Base-by-base conservation (phyloP, 148 eudicot genomes). In the Suaeda aralocaspica region DNA sequence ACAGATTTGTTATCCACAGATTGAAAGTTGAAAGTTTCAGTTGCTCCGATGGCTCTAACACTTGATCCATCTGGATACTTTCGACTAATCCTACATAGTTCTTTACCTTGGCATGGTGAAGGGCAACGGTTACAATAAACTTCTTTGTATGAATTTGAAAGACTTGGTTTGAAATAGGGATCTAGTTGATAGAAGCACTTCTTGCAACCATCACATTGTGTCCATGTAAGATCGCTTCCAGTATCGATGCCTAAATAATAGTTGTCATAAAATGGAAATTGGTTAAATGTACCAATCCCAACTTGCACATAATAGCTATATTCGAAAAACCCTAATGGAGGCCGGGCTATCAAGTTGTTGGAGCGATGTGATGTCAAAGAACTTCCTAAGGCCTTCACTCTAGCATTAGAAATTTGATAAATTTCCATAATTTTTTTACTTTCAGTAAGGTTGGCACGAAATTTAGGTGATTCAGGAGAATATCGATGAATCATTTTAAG, bases 121-220 rank as follows among this genome's bases (percentile, higher is more conserved):
- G n/a, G n/a, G n/a, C n/a, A n/a, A n/a, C n/a, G n/a, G n/a, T n/a
- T n/a, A 22, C 70, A 72, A 52, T 69, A 25, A 46, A 66, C 2
- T 0, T 16, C 34, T 3, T 19, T 30, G 30, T 66, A 74, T 16
- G 53, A 42, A 4, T 26, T 44, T 1, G 76, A 73, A 0, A 10
- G 58, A 19, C 33, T 59, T 6, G 34, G 42, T 0, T 59, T 66
- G 26, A 58, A 74, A 24, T 9, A 25, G 6, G 66, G 67, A 24
- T 31, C 49, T 28, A 8, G 15, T 50, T 74, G 72, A 8, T 16
- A 30, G 26, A 74, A 74, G 33, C 77, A 74, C 9, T 59, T 51
- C 2, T 29, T 5, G 5, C 77, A 74, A n/a, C 72, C 78, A 39
- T 74, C 62, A 24, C 78, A 74, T 61, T 61, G 78, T 15, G 61